Evolutionary conservation across 2,329 filamentous ascomycete genomes (phyloP).

Genomic region (Epicoccum nigrum): DNA sequence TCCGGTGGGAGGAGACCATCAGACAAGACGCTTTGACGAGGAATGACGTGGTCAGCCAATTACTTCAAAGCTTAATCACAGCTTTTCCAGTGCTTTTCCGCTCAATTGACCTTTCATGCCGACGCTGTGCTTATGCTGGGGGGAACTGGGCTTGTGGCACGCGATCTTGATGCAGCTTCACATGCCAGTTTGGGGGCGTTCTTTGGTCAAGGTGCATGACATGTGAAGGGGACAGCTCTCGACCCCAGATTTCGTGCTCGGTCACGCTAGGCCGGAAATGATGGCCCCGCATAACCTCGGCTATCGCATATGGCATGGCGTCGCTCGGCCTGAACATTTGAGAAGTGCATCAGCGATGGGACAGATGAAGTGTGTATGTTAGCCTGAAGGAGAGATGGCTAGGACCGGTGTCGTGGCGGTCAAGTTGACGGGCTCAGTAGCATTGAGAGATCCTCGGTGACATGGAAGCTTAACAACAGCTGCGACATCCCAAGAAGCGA

Average conservation of each 20-base stretch:
- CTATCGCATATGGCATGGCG: conserved; percentile 15
- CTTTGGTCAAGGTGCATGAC: conserved; percentile 21
- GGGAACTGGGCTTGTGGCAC: conserved; percentile 16
- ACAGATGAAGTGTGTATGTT: background rate
- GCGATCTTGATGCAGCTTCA: conserved; percentile 36
- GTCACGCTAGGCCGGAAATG: conserved; percentile 11
- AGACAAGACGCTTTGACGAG: conserved; percentile 26
- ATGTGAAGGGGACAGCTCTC: conserved; percentile 40
- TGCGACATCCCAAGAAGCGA: too few species aligned
- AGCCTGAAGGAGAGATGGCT: background rate
- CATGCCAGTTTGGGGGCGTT: conserved; percentile 30
- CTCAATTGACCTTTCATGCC: conserved; percentile 1
- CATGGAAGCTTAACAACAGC: too few species aligned
- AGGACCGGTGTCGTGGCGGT: conserved; percentile 2
- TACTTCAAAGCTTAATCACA: conserved; percentile 23
- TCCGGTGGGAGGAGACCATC: conserved; percentile 30
- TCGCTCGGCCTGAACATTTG: conserved; percentile 12
- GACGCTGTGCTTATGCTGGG: background rate
- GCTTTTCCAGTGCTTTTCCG: background rate
- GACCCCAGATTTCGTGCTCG: conserved; percentile 13
- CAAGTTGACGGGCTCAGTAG: background rate
- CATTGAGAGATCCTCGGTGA: too few species aligned
- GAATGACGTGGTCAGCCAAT: conserved; percentile 45
- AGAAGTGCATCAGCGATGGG: conserved; percentile 11
- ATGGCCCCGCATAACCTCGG: conserved; percentile 19